These are phyloP conservation scores for Skeletonema marinoi DNA, from an alignment of 108 stramenopile genomes.

Conservation along the genomic window DNA sequence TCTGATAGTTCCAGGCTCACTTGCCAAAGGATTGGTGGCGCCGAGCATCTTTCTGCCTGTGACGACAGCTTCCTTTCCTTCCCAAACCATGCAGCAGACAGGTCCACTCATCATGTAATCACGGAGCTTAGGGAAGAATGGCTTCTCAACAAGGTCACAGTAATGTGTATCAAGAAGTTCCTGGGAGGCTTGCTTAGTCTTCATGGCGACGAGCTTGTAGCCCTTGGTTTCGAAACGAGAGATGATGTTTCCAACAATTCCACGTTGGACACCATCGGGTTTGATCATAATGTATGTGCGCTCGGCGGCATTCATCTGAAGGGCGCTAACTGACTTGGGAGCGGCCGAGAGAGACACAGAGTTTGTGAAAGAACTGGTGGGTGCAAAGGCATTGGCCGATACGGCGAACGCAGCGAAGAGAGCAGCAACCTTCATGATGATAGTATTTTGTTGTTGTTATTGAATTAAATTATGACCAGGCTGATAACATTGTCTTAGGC, in stretches of 20 bases:
- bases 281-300: constrained; percentile 90
- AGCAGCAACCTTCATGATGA: constrained; percentile 42
- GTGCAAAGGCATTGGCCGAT: constrained; percentile 50
- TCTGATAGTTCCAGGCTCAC: constrained; percentile 91
- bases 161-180: constrained; percentile 93
- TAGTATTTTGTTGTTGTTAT: not conserved
- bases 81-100: constrained; percentile 91
- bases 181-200: constrained; percentile 81
- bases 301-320: constrained; percentile 64
- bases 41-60: constrained; percentile 95
- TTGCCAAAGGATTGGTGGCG: constrained; percentile 92
- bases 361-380: constrained; percentile 31
- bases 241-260: constrained; percentile 90
- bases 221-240: constrained; percentile 92
- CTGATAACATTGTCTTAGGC: too few species aligned
- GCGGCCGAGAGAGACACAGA: constrained; percentile 34
- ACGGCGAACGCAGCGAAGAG: constrained; percentile 27
- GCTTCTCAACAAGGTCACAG: constrained; percentile 87
- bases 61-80: constrained; percentile 89
- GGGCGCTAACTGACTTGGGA: constrained; percentile 28
- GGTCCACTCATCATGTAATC: constrained; percentile 88
- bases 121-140: constrained; percentile 92
- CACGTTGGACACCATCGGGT: constrained; percentile 90
- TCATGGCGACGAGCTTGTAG: constrained; percentile 91
- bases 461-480: too few species aligned